Base-by-base conservation (phyloP, 371 early-diverging fungal species). In the Mortierella sp. region DNA sequence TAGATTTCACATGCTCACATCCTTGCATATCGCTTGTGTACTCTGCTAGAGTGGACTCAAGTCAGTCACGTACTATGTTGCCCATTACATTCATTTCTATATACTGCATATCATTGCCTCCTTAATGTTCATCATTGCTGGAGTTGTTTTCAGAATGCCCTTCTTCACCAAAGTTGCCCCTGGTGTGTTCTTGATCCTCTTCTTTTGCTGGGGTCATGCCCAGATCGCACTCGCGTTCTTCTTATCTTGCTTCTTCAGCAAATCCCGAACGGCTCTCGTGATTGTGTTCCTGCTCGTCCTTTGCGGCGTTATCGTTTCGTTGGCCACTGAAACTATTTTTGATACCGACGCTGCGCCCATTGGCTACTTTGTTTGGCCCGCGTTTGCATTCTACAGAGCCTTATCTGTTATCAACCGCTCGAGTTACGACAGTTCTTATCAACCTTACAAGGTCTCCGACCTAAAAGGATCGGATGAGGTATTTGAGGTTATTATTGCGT, bases 351-450 rank as follows among this genome's bases (percentile, higher is more conserved):
- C 64, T 2, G 76, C 73, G 43, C 75, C 90, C 33, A 21, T 77
- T 19, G 87, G 83, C 2, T 90, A 88, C 78, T 90, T 87, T 83
- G 65, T 92, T 63, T 94, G 94, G 93, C 92, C 94, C 3, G 91
- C 92, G 4, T 93, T 94, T 78, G 93, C 93, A 13, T 93, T 93
- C 81, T 93, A 91, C 83, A 78, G 87, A 9, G 87, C 86, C 5
- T 76, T 94, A 53, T 69, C 76, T 10, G 63, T 86, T 15, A 75
- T 92, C 65, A 90, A 90, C 69, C 36, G 38, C 6, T 88, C 87
- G 0, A 85, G 87, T 52, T 80, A 75, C 15, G 69, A 80, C 40
- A 60, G 24, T 21, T 45, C 65, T 16, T 75, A 75, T 52, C 74
- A 72, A 43, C 86, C 87, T 1, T 89, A 87, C 80, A 76, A 67